Percentiles rank a stretch among this genome's conserved stretches.
Evolutionary conservation across 352 stramenopile species (phyloP).

Genomic region (Phytophthora aleatoria): DNA sequence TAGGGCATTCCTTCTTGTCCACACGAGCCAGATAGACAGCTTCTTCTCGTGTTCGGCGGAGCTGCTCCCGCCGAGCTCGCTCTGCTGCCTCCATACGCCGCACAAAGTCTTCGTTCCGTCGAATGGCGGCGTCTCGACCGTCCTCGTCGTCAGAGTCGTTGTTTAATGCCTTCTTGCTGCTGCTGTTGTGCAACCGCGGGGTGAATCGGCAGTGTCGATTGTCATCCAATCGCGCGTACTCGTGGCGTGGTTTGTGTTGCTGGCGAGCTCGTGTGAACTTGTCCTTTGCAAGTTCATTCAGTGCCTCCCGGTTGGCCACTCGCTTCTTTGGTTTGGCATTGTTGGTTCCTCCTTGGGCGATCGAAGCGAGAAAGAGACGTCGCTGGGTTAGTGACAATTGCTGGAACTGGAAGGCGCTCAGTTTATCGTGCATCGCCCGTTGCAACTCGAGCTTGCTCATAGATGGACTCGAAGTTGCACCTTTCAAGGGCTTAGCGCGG

Average conservation of each 20-base stretch:
- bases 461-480: conserved; percentile 20
- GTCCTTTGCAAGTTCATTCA: conserved; percentile 58
- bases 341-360: conserved; percentile 29
- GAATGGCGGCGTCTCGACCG: conserved; percentile 16
- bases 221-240: conserved; percentile 68
- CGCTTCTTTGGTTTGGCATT: conserved; percentile 12
- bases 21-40: conserved; percentile 54
- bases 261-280: conserved; percentile 38
- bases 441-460: conserved; percentile 32
- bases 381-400: conserved; percentile 65
- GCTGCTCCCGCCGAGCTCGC: conserved; percentile 54
- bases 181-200: conserved; percentile 39
- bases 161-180: conserved; percentile 12
- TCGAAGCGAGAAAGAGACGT: conserved; percentile 64
- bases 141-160: conserved; percentile 57
- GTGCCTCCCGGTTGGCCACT: conserved; percentile 38
- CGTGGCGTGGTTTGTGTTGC: conserved; percentile 33
- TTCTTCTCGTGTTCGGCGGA: conserved; percentile 69
- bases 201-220: conserved; percentile 60
- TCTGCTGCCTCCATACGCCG: conserved; percentile 76
- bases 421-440: conserved; percentile 56
- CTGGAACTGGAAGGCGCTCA: conserved; percentile 65
- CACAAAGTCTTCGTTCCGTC: conserved; percentile 64
- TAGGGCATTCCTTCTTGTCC: conserved; percentile 84
- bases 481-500: conserved; percentile 27